Evolutionary conservation across 2,329 filamentous ascomycete species (phyloP).

Genomic region (Myriangium duriaei): DNA sequence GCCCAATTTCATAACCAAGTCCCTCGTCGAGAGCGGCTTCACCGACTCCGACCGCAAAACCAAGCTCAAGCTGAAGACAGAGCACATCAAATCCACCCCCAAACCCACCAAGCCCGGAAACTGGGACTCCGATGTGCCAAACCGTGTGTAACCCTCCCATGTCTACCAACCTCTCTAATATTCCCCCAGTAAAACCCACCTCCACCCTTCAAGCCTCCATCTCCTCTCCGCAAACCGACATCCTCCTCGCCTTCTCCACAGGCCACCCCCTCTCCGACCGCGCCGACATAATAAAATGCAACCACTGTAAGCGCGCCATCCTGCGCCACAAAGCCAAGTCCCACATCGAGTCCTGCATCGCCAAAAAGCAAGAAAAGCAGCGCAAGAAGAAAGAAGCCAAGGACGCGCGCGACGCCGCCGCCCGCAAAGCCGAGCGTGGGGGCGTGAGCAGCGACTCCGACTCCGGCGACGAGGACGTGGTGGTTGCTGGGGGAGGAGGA

Average conservation of each 20-base stretch:
- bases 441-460: constrained; percentile 19
- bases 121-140: constrained; percentile 22
- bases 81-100: constrained; percentile 19
- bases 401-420: constrained; percentile 38
- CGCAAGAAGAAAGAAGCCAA: constrained; percentile 53
- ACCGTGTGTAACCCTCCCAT: constrained; percentile 6
- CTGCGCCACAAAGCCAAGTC: constrained; percentile 60
- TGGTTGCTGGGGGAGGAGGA: constrained; percentile 12
- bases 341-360: constrained; percentile 74
- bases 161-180: too few relatives aligned
- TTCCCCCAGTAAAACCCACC: too few relatives aligned
- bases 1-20: constrained; percentile 11
- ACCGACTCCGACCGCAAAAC: constrained; percentile 4
- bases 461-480: constrained; percentile 1
- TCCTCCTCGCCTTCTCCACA: constrained; percentile 67
- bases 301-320: constrained; percentile 85
- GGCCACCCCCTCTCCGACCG: constrained; percentile 71
- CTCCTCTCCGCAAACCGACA: constrained; percentile 58
- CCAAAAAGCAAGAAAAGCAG: constrained; percentile 59
- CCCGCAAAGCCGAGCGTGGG: constrained; percentile 28
- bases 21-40: constrained; percentile 7
- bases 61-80: constrained; percentile 15
- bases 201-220: too few relatives aligned
- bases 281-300: constrained; percentile 69
- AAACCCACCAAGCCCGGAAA: constrained; percentile 21